Conservation (phyloP, 768 basidiomycete species). For the Naganishia vaughanmartiniae region DNA sequence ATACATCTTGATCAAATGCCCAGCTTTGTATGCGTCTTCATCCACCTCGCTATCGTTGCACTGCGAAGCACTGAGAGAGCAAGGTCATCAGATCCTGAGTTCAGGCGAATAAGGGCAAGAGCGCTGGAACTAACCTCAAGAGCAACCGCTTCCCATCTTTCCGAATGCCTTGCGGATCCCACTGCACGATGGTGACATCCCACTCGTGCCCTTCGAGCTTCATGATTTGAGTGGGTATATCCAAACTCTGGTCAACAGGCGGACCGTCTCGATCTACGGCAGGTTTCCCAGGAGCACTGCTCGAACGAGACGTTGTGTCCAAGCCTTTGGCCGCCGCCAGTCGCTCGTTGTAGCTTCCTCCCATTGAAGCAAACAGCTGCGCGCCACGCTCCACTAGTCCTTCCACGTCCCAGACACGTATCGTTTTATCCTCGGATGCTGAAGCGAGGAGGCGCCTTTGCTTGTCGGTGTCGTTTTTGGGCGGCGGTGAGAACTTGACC, state of each 20-base stretch:
- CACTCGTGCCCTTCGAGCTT: slow-evolving; percentile 29
- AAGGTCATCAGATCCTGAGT: not conserved
- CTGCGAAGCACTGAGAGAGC: not conserved
- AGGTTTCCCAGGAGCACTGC: slow-evolving; percentile 7
- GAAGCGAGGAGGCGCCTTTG: slow-evolving; percentile 41
- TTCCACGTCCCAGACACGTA: slow-evolving; percentile 43
- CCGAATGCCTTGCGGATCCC: slow-evolving; percentile 26
- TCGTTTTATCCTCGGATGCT: slow-evolving; percentile 46
- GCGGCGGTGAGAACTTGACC: slow-evolving; percentile 30
- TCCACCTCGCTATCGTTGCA: slow-evolving; percentile 16
- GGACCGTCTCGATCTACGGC: not conserved
- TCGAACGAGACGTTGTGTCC: slow-evolving; percentile 8
- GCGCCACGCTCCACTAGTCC: slow-evolving; percentile 23
- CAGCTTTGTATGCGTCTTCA: slow-evolving; percentile 32
- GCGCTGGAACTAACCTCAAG: slow-evolving; percentile 40
- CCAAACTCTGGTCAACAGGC: not conserved
- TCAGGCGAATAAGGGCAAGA: too few relatives aligned
- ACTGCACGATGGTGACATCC: slow-evolving; percentile 30
- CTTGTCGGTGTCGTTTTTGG: slow-evolving; percentile 32
- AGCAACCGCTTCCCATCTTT: slow-evolving; percentile 34
- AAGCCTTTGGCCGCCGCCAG: slow-evolving; percentile 6
- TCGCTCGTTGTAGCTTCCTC: slow-evolving; percentile 17
- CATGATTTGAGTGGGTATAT: slow-evolving; percentile 26
- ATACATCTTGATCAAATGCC: slow-evolving; percentile 46
- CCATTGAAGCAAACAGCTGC: slow-evolving; percentile 18